These are phyloP conservation scores for Podaxis pistillaris DNA, from an alignment of 768 basidiomycete genomes.

Conservation along the genomic window DNA sequence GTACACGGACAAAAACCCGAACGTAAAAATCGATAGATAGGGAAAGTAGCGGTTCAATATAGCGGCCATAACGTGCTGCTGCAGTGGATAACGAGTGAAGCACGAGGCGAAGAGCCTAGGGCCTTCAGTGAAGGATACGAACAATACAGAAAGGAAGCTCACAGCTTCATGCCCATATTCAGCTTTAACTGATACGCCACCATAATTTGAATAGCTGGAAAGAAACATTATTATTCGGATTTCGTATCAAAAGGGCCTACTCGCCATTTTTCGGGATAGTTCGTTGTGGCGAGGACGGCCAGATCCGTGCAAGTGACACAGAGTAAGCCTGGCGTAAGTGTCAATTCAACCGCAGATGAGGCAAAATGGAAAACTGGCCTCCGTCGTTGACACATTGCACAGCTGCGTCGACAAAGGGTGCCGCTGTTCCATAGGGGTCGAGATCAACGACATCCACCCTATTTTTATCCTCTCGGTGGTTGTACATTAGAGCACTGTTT, in stretches of 20 bases:
- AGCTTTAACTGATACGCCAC: constrained; percentile 85
- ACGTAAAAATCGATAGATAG: constrained; percentile 98
- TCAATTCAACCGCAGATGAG: neutral
- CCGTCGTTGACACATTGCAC: constrained; percentile 87
- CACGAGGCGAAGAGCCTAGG: constrained; percentile 89
- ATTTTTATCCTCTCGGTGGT: constrained; percentile 67
- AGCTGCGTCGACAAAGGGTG: constrained; percentile 94
- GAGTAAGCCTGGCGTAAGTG: constrained; percentile 60
- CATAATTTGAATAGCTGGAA: constrained; percentile 91
- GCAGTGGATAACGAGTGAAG: constrained; percentile 82
- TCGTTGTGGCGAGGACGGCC: constrained; percentile 88
- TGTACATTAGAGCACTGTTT: constrained; percentile 67
- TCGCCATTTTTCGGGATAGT: constrained; percentile 97
- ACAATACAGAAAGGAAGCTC: constrained; percentile 26
- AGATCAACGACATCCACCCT: constrained; percentile 96
- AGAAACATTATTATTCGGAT: neutral
- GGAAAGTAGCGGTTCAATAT: constrained; percentile 84
- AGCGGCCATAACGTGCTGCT: constrained; percentile 89
- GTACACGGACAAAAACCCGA: constrained; percentile 82
- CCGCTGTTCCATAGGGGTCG: constrained; percentile 96
- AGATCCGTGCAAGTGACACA: constrained; percentile 98
- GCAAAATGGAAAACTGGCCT: constrained; percentile 44
- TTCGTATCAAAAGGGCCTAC: constrained; percentile 8
- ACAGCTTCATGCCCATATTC: constrained; percentile 96
- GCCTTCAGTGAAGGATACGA: neutral